phyloP scores from a whole-genome alignment of 78 protist species.

The Isochrysis galbana region DNA sequence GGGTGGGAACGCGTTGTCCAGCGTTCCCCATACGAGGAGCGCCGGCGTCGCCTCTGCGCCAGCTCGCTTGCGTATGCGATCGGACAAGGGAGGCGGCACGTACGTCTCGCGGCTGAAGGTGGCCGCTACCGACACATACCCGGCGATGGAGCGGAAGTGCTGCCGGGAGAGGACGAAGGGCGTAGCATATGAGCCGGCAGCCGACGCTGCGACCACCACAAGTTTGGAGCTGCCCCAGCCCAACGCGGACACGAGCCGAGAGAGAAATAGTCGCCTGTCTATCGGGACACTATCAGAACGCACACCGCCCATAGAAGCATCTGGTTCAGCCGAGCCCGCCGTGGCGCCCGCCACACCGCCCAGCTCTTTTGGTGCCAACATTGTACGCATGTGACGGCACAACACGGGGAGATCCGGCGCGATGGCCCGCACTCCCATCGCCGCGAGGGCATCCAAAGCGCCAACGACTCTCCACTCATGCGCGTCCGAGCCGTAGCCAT shows the following conservation, averaged over 20 bases:
- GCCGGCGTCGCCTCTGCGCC: neutral
- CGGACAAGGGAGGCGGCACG: too few species aligned
- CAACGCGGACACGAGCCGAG: neutral
- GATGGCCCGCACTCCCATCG: neutral
- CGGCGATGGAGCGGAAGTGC: neutral
- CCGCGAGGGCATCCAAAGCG: neutral
- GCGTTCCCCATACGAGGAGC: neutral
- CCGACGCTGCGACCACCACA: neutral
- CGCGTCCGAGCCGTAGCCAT: neutral
- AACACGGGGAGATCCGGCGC: neutral
- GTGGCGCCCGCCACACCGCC: neutral
- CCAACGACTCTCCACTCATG: neutral
- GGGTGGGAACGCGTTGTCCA: neutral
- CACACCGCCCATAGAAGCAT: too few species aligned
- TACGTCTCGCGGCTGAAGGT: neutral
- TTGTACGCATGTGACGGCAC: too few species aligned
- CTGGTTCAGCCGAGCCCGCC: neutral
- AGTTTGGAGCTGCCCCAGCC: neutral
- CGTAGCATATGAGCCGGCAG: neutral
- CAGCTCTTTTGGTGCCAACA: too few species aligned
- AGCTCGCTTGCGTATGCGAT: too few species aligned
- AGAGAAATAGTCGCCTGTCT: neutral
- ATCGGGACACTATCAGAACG: too few species aligned
- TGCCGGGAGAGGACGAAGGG: neutral
- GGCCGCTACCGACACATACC: neutral